These are phyloP conservation scores for Hymenoscyphus albidus DNA, from an alignment of 2,329 filamentous ascomycete genomes.

Conservation along the genomic window DNA sequence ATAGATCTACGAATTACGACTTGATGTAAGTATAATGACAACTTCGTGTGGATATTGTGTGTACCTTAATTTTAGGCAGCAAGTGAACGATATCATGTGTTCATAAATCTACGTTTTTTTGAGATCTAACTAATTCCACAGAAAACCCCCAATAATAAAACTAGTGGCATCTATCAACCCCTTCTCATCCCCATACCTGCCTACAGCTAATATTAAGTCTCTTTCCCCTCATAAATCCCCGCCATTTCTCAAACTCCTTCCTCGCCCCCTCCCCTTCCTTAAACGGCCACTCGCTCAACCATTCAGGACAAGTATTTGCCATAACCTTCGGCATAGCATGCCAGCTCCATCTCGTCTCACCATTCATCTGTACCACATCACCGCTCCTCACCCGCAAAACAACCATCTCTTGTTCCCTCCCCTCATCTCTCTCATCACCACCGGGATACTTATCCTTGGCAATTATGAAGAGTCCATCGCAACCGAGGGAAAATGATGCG, in stretches of 20 bases:
- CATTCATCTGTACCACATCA: slow-evolving; percentile 87
- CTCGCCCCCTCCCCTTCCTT: slow-evolving; percentile 36
- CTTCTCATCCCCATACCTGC: slow-evolving; percentile 61
- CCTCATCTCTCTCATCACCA: slow-evolving; percentile 26
- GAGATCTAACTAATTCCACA: too few species aligned
- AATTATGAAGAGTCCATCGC: slow-evolving; percentile 84
- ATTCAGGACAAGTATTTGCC: slow-evolving; percentile 70
- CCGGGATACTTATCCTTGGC: slow-evolving; percentile 45
- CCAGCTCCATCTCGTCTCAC: slow-evolving; percentile 82
- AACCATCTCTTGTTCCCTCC: slow-evolving; percentile 38
- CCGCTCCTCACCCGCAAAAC: slow-evolving; percentile 73
- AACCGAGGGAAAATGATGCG: slow-evolving; percentile 82
- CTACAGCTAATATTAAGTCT: slow-evolving; percentile 91
- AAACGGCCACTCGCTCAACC: slow-evolving; percentile 70
- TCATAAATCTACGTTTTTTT: too few species aligned
- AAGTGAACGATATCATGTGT: too few species aligned
- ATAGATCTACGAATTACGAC: background rate
- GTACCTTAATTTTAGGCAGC: too few species aligned
- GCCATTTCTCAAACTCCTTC: slow-evolving; percentile 59
- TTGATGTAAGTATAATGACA: too few species aligned
- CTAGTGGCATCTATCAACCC: background rate
- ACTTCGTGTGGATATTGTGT: too few species aligned
- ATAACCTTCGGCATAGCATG: slow-evolving; percentile 90
- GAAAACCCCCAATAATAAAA: too few species aligned
- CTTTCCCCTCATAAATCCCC: slow-evolving; percentile 83